A percentile compares a stretch with the other conserved stretches of the same genome.
Evolutionary conservation across 2,329 filamentous ascomycete genomes (phyloP).

Genomic region (Nannizzia gypsea): DNA sequence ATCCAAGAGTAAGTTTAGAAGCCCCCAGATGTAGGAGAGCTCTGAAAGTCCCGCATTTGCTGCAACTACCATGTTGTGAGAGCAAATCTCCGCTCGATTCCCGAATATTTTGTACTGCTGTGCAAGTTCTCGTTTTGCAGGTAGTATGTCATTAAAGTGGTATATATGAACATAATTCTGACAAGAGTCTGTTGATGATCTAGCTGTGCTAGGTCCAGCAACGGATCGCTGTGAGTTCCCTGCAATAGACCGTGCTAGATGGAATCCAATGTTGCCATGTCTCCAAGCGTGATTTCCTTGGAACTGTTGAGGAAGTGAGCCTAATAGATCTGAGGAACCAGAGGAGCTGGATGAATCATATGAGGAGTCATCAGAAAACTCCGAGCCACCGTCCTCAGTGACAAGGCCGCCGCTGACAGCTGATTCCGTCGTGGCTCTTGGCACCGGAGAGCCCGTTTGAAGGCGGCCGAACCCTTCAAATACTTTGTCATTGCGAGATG

Average conservation of each 20-base stretch:
- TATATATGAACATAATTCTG: slow-evolving; percentile 66
- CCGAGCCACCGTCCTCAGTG: slow-evolving; percentile 35
- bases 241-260: slow-evolving; percentile 39
- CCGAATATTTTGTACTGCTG: slow-evolving; percentile 74
- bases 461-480: slow-evolving; percentile 55
- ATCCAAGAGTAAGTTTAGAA: slow-evolving; percentile 64
- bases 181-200: slow-evolving; percentile 30
- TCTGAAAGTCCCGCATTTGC: slow-evolving; percentile 58
- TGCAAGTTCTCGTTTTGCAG: slow-evolving; percentile 66
- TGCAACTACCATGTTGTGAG: slow-evolving; percentile 70
- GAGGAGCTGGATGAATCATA: slow-evolving; percentile 49
- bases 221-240: slow-evolving; percentile 41
- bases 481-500: slow-evolving; percentile 40
- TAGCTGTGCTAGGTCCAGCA: slow-evolving; percentile 46
- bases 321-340: slow-evolving; percentile 33
- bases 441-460: slow-evolving; percentile 39
- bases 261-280: slow-evolving; percentile 42
- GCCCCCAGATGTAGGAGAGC: slow-evolving; percentile 70
- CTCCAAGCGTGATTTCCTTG: slow-evolving; percentile 43
- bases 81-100: slow-evolving; percentile 66
- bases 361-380: slow-evolving; percentile 41
- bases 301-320: slow-evolving; percentile 37
- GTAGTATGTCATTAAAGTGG: slow-evolving; percentile 57
- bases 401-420: slow-evolving; percentile 29
- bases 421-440: slow-evolving; percentile 36